These are phyloP conservation scores for Calonectria ilicicola DNA, from an alignment of 2,329 filamentous ascomycete genomes.

Conservation along the genomic window DNA sequence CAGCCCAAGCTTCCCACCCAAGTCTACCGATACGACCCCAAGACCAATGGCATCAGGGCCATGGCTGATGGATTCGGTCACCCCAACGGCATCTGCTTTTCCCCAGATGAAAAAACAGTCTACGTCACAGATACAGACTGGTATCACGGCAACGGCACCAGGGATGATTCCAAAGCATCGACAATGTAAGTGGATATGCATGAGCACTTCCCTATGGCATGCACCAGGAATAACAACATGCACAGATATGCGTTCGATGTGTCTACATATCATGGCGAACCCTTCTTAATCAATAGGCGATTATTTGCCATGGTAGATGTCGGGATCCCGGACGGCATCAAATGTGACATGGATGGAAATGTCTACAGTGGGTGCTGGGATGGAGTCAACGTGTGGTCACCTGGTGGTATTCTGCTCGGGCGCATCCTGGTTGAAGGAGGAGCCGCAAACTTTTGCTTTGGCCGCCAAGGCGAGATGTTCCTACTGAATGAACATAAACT, in stretches of 20 bases:
- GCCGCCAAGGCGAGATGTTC: slow-evolving; percentile 55
- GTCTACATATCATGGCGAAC: slow-evolving; percentile 38
- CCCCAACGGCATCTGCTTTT: slow-evolving; percentile 58
- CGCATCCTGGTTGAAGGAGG: slow-evolving; percentile 56
- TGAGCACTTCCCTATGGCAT: no score
- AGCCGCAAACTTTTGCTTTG: slow-evolving; percentile 62
- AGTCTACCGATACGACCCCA: slow-evolving; percentile 59
- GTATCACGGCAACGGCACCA: slow-evolving; percentile 38
- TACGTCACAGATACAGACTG: slow-evolving; percentile 59
- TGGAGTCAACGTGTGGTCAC: slow-evolving; percentile 61
- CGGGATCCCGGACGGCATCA: slow-evolving; percentile 61
- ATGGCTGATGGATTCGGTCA: slow-evolving; percentile 59
- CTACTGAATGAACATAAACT: slow-evolving; percentile 60
- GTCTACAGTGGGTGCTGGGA: slow-evolving; percentile 63
- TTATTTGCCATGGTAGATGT: slow-evolving; percentile 62
- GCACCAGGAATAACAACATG: no score
- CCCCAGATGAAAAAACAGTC: slow-evolving; percentile 54
- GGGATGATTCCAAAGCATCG: slow-evolving; percentile 24
- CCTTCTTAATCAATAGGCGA: slow-evolving; percentile 59
- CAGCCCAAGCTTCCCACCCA: slow-evolving; percentile 57
- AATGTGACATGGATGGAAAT: slow-evolving; percentile 59
- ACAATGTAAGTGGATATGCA: neutral
- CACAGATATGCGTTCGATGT: slow-evolving; percentile 45
- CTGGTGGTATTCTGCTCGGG: slow-evolving; percentile 58
- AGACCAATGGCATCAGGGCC: slow-evolving; percentile 52